Percentiles rank a stretch among this genome's conserved stretches.
Evolutionary conservation across 495 filamentous ascomycete species (phyloP).

Genomic region (Bombardia bombarda): DNA sequence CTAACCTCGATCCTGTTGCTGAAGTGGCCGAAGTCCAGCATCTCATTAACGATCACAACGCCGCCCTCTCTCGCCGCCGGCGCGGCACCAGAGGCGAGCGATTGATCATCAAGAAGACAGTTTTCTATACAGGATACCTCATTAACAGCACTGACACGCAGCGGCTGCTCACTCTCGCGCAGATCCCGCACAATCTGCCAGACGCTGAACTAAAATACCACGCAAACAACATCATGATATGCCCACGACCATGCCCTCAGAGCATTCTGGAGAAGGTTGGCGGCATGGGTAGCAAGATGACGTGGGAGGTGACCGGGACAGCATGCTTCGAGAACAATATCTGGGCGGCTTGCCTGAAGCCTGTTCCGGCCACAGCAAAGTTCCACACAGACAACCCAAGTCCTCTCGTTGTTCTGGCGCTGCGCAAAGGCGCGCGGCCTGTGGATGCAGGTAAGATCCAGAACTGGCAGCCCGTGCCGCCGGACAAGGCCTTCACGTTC

Average conservation of each 20-base stretch:
- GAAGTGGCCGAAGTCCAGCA: conserved; percentile 83
- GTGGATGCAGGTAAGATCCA: conserved; percentile 75
- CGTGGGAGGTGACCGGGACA: conserved; percentile 73
- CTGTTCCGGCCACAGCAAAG: conserved; percentile 54
- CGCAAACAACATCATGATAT: conserved; percentile 87
- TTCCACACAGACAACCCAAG: conserved; percentile 67
- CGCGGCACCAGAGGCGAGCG: conserved; percentile 26
- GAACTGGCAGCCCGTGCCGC: conserved; percentile 71
- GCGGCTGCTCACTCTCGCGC: conserved; percentile 57
- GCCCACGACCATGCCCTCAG: conserved; percentile 57
- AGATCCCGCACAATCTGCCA: conserved; percentile 49
- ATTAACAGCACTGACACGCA: conserved; percentile 62
- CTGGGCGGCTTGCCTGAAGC: conserved; percentile 76
- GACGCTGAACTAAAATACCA: conserved; percentile 68
- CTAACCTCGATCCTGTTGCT: conserved; percentile 69
- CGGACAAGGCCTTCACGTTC: conserved; percentile 58
- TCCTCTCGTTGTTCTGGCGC: conserved; percentile 69
- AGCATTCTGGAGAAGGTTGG: conserved; percentile 73
- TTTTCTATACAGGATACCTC: conserved; percentile 94
- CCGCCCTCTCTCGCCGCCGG: conserved; percentile 27
- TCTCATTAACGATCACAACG: conserved; percentile 83
- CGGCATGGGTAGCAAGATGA: conserved; percentile 71
- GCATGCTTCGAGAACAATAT: conserved; percentile 68
- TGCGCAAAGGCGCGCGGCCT: conserved; percentile 63
- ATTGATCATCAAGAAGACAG: conserved; percentile 70